Conservation (phyloP, 768 basidiomycete genomes). For the Boletus tomentosulus region DNA sequence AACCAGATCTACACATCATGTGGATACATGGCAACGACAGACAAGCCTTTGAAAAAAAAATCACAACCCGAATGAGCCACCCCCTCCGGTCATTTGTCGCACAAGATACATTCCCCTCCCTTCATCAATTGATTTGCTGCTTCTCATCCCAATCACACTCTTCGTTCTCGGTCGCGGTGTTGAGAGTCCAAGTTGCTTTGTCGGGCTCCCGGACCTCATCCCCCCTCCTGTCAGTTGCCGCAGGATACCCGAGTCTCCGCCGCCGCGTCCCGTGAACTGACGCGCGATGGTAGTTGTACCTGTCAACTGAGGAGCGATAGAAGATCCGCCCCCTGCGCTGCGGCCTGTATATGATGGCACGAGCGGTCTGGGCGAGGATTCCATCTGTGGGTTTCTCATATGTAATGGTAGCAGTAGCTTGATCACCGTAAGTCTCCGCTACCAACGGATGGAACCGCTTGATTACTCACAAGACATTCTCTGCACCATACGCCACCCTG, state of each 20-base stretch:
- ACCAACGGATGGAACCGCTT: neutral
- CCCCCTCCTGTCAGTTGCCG: slow-evolving; percentile 68
- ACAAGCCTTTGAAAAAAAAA: neutral
- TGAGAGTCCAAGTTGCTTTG: slow-evolving; percentile 54
- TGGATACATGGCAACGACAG: slow-evolving; percentile 18
- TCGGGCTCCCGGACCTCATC: slow-evolving; percentile 58
- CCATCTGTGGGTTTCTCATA: slow-evolving; percentile 44
- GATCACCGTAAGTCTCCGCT: slow-evolving; percentile 7
- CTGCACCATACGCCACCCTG: slow-evolving; percentile 79
- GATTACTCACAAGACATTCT: slow-evolving; percentile 66
- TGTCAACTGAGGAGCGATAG: slow-evolving; percentile 53
- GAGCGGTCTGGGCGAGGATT: slow-evolving; percentile 50
- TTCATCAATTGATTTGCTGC: slow-evolving; percentile 59
- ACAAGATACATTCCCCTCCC: slow-evolving; percentile 70
- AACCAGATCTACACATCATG: slow-evolving; percentile 9
- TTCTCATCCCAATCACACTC: slow-evolving; percentile 71
- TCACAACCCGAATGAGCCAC: slow-evolving; percentile 24
- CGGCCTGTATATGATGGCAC: slow-evolving; percentile 43
- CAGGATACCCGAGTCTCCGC: slow-evolving; percentile 34
- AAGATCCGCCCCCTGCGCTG: slow-evolving; percentile 21
- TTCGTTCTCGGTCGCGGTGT: slow-evolving; percentile 61
- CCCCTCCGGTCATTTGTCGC: slow-evolving; percentile 69
- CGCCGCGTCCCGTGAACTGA: slow-evolving; percentile 65
- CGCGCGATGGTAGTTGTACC: slow-evolving; percentile 70
- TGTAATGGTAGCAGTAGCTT: slow-evolving; percentile 55